phyloP scores from a whole-genome alignment of 352 stramenopile species.

The Halophytophthora batemanensis region DNA sequence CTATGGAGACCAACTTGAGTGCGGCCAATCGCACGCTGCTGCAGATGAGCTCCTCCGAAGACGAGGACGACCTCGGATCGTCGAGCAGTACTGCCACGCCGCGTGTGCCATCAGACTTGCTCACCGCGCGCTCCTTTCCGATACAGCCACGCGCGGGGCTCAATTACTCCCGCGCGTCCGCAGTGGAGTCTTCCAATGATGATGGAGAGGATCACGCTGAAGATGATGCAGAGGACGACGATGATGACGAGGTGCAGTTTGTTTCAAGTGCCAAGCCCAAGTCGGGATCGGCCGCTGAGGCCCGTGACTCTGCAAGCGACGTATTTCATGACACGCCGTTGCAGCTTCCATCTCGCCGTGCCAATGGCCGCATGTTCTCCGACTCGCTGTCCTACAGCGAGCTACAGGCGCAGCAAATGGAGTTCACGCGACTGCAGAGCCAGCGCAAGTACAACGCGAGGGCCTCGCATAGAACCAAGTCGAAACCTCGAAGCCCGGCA shows the following conservation, averaged over 20 bases:
- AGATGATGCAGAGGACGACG: conserved; percentile 6
- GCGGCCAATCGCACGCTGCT: conserved; percentile 3
- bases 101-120: conserved; percentile 4
- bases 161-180: conserved; percentile 6
- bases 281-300: conserved; percentile 5
- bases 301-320: conserved; percentile 12
- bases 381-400: conserved; percentile 57
- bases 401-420: conserved; percentile 58
- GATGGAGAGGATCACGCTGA: conserved; percentile 3
- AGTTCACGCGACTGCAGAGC: conserved; percentile 30
- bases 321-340: conserved; percentile 10
- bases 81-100: conserved; percentile 16
- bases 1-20: neutral
- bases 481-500: conserved; percentile 6
- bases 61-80: conserved; percentile 12
- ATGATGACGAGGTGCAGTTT: conserved; percentile 2
- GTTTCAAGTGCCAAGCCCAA: conserved; percentile 3
- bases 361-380: conserved; percentile 23
- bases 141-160: conserved; percentile 4
- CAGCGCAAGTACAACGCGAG: conserved; percentile 6
- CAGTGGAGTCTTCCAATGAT: conserved; percentile 4
- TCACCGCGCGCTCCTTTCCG: conserved; percentile 2
- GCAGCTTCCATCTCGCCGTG: conserved; percentile 13
- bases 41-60: conserved; percentile 14
- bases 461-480: conserved; percentile 4